These are phyloP conservation scores for Musa troglodytarum DNA, from an alignment of 176 grass and related monocot genomes.

Conservation along the genomic window DNA sequence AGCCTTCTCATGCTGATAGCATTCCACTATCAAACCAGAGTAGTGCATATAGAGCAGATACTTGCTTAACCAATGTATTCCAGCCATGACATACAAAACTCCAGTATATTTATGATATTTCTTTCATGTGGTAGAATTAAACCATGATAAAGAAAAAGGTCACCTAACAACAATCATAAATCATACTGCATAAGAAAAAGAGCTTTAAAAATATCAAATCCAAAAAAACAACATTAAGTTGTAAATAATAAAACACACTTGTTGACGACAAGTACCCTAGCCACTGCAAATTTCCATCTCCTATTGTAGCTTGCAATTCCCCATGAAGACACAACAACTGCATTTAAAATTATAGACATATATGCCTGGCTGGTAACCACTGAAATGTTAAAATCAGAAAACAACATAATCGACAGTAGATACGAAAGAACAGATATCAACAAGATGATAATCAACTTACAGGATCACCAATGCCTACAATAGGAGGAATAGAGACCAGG, in stretches of 20 bases:
- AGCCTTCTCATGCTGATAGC: background rate
- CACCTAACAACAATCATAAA: background rate
- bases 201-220: background rate
- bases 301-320: constrained; percentile 39
- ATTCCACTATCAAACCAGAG: background rate
- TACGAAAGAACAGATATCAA: background rate
- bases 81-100: background rate
- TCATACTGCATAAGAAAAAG: background rate
- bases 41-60: background rate
- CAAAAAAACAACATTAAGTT: background rate
- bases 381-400: background rate
- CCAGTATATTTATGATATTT: background rate
- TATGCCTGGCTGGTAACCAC: background rate
- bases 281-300: constrained; percentile 56
- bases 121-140: background rate
- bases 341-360: constrained; percentile 20
- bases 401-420: background rate
- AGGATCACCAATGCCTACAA: constrained; percentile 60
- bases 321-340: constrained; percentile 47
- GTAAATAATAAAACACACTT: constrained; percentile 34
- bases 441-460: constrained; percentile 23
- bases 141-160: background rate
- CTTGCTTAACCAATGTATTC: background rate
- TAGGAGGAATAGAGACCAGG: constrained; percentile 63
- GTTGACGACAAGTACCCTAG: constrained; percentile 78